Evolutionary conservation across 169 alveolate genomes (phyloP).

Genomic region (Plasmodium inui): DNA sequence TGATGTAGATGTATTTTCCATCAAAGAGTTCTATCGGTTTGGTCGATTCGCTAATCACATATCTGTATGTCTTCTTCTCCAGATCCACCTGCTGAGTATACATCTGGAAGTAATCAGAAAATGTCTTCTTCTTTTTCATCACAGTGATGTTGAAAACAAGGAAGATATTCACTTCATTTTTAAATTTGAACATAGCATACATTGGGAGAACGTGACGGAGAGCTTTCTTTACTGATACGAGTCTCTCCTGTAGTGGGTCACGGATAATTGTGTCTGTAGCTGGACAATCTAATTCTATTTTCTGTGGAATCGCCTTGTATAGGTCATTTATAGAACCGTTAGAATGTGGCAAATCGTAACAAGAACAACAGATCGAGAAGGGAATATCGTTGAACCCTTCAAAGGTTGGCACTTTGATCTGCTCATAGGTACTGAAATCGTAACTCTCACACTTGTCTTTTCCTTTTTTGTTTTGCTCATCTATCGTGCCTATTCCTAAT

Average conservation of each 20-base stretch:
- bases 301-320: constrained; percentile 1
- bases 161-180: constrained; percentile 9
- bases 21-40: constrained; percentile 15
- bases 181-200: constrained; percentile 42
- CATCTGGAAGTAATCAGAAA: constrained; percentile 14
- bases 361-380: constrained; percentile 48
- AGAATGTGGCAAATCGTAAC: constrained; percentile 12
- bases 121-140: constrained; percentile 28
- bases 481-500: constrained; percentile 14
- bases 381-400: constrained; percentile 39
- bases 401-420: constrained; percentile 2
- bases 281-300: constrained; percentile 4
- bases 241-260: background rate
- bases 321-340: background rate
- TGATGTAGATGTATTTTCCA: background rate
- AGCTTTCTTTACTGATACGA: constrained; percentile 29
- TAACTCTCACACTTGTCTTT: constrained; percentile 12
- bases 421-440: constrained; percentile 4
- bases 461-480: constrained; percentile 33
- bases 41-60: constrained; percentile 24
- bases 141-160: constrained; percentile 15
- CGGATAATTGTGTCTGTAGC: background rate
- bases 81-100: constrained; percentile 3
- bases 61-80: background rate
- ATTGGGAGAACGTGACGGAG: constrained; percentile 34